Conservation (phyloP, 1,284 basidiomycete species). For the Cryptococcus depauperatus region DNA sequence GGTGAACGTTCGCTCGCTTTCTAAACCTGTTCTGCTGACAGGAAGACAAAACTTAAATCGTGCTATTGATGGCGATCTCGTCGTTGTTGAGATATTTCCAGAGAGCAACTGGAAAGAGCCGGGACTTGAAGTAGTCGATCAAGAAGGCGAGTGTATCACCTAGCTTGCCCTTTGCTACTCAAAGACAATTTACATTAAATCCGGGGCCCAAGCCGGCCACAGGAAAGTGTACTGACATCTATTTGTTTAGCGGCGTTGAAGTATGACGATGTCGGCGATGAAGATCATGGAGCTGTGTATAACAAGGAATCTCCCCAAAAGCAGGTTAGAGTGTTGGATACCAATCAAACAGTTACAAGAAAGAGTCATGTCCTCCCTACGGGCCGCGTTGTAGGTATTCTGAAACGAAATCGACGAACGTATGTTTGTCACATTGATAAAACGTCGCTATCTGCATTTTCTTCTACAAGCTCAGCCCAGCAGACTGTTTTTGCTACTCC, state of each 20-base stretch:
- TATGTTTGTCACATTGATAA: constrained; percentile 92
- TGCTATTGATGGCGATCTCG: constrained; percentile 85
- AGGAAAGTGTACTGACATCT: too few species aligned
- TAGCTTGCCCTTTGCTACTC: neutral
- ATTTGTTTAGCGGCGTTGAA: constrained; percentile 61
- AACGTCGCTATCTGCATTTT: constrained; percentile 71
- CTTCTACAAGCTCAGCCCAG: constrained; percentile 69
- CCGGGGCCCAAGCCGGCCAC: too few species aligned
- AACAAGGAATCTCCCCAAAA: constrained; percentile 35
- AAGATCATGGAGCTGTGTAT: constrained; percentile 48
- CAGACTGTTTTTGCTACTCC: constrained; percentile 95
- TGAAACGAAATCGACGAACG: constrained; percentile 93
- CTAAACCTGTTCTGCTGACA: constrained; percentile 73
- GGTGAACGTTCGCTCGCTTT: constrained; percentile 64
- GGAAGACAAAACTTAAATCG: constrained; percentile 94
- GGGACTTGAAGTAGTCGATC: constrained; percentile 85
- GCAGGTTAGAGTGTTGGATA: constrained; percentile 31
- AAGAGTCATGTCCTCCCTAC: constrained; percentile 66
- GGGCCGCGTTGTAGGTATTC: constrained; percentile 80
- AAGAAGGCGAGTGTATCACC: constrained; percentile 56
- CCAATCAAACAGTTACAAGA: constrained; percentile 44
- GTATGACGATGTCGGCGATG: constrained; percentile 79
- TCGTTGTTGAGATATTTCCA: constrained; percentile 81
- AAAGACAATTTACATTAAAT: too few species aligned
- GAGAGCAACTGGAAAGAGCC: constrained; percentile 89